Percentiles rank a stretch among this genome's conserved stretches.
phyloP scores from a whole-genome alignment of 2,329 filamentous ascomycete genomes.

The Myriosclerotinia curreyana region DNA sequence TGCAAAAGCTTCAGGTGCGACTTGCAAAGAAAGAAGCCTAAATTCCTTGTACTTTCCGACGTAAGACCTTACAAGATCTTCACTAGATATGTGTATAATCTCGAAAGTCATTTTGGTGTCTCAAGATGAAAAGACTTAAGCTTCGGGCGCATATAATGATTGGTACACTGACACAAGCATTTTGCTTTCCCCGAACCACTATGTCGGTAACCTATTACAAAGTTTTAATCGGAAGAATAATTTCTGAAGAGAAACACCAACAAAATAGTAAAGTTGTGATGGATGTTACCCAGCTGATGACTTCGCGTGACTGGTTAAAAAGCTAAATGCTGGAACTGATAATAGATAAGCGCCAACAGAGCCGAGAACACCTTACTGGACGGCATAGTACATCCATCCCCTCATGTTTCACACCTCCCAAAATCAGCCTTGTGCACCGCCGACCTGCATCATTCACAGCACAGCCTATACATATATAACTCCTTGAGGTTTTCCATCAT shows the following conservation, averaged over 20 bases:
- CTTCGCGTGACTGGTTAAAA: slow-evolving; percentile 16
- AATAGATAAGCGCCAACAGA: slow-evolving; percentile 18
- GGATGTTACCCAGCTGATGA: slow-evolving; percentile 7
- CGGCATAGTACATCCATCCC: too few relatives aligned
- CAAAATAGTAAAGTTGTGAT: background rate
- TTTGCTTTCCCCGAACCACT: background rate
- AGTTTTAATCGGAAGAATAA: background rate
- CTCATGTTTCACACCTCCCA: slow-evolving; percentile 19
- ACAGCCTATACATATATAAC: slow-evolving; percentile 7
- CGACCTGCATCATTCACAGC: background rate
- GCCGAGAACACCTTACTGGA: slow-evolving; percentile 7
- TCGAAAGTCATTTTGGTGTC: slow-evolving; percentile 30
- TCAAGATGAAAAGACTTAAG: background rate
- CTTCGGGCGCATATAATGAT: background rate
- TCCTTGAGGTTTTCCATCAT: slow-evolving; percentile 13
- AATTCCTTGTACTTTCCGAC: slow-evolving; percentile 33
- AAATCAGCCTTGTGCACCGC: slow-evolving; percentile 20
- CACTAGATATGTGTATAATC: slow-evolving; percentile 32
- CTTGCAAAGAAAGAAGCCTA: slow-evolving; percentile 32
- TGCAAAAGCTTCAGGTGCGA: slow-evolving; percentile 40
- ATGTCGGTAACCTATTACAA: slow-evolving; percentile 1
- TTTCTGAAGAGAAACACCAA: slow-evolving; percentile 5
- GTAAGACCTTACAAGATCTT: slow-evolving; percentile 27
- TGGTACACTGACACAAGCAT: background rate
- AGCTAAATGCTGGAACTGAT: background rate